Evolutionary conservation across 495 filamentous ascomycete genomes (phyloP).

Genomic region (Penicillium subrubescens): DNA sequence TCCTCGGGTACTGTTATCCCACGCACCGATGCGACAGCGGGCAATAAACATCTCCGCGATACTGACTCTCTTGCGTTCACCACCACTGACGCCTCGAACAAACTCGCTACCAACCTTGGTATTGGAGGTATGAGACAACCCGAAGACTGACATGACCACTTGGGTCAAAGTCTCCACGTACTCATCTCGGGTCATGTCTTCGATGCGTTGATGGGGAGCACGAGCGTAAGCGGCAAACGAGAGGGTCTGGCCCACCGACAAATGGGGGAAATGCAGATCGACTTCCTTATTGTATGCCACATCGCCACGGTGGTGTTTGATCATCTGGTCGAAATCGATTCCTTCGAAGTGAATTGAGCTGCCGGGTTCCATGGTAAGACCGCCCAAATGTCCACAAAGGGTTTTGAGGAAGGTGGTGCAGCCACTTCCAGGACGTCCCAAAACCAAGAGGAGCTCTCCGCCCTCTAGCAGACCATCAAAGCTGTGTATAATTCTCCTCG

Average conservation of each 20-base stretch:
- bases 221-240: conserved; percentile 59
- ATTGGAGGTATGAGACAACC: conserved; percentile 55
- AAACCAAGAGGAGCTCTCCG: conserved; percentile 42
- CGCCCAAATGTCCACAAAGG: conserved; percentile 37
- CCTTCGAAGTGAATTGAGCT: conserved; percentile 51
- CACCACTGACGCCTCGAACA: conserved; percentile 73
- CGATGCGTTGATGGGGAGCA: conserved; percentile 42
- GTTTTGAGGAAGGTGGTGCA: conserved; percentile 46
- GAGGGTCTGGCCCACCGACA: conserved; percentile 66
- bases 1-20: conserved; percentile 85
- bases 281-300: conserved; percentile 66
- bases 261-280: conserved; percentile 64
- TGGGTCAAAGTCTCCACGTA: conserved; percentile 46
- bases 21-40: conserved; percentile 69
- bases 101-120: conserved; percentile 47
- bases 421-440: conserved; percentile 46
- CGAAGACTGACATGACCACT: conserved; percentile 64
- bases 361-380: conserved; percentile 36
- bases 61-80: conserved; percentile 71
- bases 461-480: conserved; percentile 39
- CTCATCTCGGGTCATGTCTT: conserved; percentile 42
- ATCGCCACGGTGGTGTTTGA: conserved; percentile 61
- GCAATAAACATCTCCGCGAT: conserved; percentile 58
- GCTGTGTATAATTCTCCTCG: conserved; percentile 35
- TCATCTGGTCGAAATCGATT: conserved; percentile 49